phyloP scores from a whole-genome alignment of 106 monocot species.

The Dioscorea alata region DNA sequence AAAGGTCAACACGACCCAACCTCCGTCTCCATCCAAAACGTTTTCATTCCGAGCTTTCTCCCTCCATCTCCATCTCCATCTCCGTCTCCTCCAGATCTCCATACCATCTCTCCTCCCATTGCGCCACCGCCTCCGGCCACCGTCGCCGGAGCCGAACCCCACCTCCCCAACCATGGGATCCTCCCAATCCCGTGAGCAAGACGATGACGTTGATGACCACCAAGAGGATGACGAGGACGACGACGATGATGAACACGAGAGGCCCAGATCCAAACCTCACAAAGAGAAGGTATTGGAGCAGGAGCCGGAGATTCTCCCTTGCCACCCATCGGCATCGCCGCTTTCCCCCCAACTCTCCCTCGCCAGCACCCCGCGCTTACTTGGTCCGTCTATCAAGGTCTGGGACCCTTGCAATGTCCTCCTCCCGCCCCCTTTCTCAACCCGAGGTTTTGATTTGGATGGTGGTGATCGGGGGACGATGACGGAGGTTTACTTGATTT shows the following conservation, averaged over 20 bases:
- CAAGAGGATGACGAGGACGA: conserved; percentile 21
- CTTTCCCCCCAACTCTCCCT: conserved; percentile 80
- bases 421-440: conserved; percentile 26
- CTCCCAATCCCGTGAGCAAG: conserved; percentile 30
- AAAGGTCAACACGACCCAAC: too few relatives aligned
- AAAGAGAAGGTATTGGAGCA: conserved; percentile 59
- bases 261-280: conserved; percentile 10
- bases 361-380: conserved; percentile 46
- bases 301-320: conserved; percentile 86
- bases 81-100: neutral
- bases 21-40: too few relatives aligned
- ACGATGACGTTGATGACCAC: conserved; percentile 18
- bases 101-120: too few relatives aligned
- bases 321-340: conserved; percentile 81
- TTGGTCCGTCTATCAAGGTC: conserved; percentile 41
- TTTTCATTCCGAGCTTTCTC: neutral
- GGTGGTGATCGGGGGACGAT: neutral
- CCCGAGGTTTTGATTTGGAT: neutral
- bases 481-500: conserved; percentile 43
- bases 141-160: neutral
- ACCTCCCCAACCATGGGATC: conserved; percentile 34
- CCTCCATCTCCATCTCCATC: neutral
- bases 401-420: conserved; percentile 84
- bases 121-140: neutral
- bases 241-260: conserved; percentile 13